phyloP scores from a whole-genome alignment of 257 asterid genomes.

The Solanum habrochaites region DNA sequence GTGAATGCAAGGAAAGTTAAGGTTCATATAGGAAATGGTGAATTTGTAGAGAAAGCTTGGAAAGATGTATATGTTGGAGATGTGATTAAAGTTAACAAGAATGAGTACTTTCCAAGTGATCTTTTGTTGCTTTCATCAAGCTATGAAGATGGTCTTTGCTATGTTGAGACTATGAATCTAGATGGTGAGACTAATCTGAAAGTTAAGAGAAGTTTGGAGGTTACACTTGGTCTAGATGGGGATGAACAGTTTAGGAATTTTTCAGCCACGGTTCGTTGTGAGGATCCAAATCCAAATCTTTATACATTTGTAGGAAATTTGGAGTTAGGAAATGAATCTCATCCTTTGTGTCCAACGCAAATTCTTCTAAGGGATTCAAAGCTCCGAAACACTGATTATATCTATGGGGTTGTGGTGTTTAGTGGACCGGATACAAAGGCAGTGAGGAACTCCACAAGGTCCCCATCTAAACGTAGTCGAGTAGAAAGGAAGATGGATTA shows the following conservation, averaged over 20 bases:
- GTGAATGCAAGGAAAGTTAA: slow-evolving; percentile 62
- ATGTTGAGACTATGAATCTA: slow-evolving; percentile 92
- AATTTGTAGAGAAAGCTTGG: slow-evolving; percentile 65
- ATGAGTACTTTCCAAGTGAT: slow-evolving; percentile 85
- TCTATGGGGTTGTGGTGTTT: slow-evolving; percentile 80
- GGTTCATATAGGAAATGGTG: slow-evolving; percentile 57
- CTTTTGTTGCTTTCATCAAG: slow-evolving; percentile 74
- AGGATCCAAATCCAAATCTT: slow-evolving; percentile 87
- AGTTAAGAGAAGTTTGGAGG: slow-evolving; percentile 71
- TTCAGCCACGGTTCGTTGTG: slow-evolving; percentile 56
- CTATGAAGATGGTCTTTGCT: slow-evolving; percentile 90
- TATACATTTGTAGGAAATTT: slow-evolving; percentile 80
- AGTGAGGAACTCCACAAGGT: slow-evolving; percentile 83
- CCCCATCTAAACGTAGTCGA: slow-evolving; percentile 87
- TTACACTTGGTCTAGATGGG: slow-evolving; percentile 44
- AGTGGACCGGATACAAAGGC: slow-evolving; percentile 90
- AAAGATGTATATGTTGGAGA: slow-evolving; percentile 85
- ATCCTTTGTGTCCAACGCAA: slow-evolving; percentile 78
- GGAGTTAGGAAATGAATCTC: slow-evolving; percentile 43
- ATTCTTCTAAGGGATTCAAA: slow-evolving; percentile 90
- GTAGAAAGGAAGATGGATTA: slow-evolving; percentile 86
- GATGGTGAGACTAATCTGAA: slow-evolving; percentile 96
- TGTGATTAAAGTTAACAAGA: slow-evolving; percentile 76
- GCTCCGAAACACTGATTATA: slow-evolving; percentile 71
- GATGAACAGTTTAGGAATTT: slow-evolving; percentile 58